Evolutionary conservation across 192 early-diverging fungal genomes (phyloP), one percentile per base, ranked within the genome.

Genomic region (Coemansia sp.): DNA sequence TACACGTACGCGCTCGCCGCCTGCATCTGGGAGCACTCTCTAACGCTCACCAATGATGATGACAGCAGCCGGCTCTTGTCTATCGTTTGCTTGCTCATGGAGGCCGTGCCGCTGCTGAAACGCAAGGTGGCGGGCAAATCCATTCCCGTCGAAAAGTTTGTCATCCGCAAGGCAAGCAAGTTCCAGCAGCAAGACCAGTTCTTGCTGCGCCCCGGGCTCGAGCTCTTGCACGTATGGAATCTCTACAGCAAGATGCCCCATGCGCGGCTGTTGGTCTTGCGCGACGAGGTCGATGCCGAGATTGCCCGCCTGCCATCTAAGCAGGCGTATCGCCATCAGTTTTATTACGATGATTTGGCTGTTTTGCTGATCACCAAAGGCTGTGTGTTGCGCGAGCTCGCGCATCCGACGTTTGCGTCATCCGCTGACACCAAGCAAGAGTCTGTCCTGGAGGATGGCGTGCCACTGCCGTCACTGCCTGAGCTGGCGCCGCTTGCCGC

Each of bases 111-210:
- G 14, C 74, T 65, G 25, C 70, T 85, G 12, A 86, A 83, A 67
- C 89, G 91, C 79, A 93, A 89, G 68, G 87, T 97, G 10, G 95
- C 93, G 22, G 95, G 95, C 20, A 92, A 93, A 74, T 88, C 88
- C 3, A 84, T 97, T 32, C 92, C 93, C 10, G 66, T 97, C 29
- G 95, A 97, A 81, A 94, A 94, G 78, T 95, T 91, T 74, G 89
- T 94, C 19, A 84, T 89, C 25, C 88, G 95, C 54, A 97, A 97
- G 73, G 82, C 89, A 4, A 86, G 88, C 64, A 92, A 93, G 60
- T 95, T 89, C 68, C 14, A 72, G 10, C 46, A 76, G 60, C 92
- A 97, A 66, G 82, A 77, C n/a, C 77, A 83, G 59, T 71, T 88
- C 45, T 73, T 97, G 29, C 64, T 92, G 37, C 79, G 94, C 14